Evolutionary conservation across 345 rosid genomes (phyloP).

Genomic region (Passiflora organensis): DNA sequence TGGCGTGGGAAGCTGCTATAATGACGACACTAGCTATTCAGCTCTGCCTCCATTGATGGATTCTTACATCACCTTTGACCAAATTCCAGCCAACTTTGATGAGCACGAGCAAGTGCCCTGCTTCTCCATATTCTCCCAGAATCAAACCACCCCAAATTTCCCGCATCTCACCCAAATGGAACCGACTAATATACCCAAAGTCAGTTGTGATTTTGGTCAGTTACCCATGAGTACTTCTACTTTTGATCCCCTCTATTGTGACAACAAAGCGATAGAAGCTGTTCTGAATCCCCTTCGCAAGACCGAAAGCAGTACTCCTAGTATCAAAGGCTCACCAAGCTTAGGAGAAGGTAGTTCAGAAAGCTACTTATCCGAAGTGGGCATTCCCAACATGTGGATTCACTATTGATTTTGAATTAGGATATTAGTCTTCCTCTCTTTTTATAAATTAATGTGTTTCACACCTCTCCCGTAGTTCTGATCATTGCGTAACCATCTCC

Average conservation of each 20-base stretch:
- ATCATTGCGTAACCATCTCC: too few relatives aligned
- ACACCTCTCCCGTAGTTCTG: too few relatives aligned
- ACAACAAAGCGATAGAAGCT: conserved; percentile 33
- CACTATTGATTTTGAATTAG: conserved; percentile 10
- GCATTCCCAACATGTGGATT: conserved; percentile 30
- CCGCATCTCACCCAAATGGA: conserved; percentile 13
- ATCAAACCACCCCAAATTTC: conserved; percentile 26
- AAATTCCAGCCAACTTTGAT: conserved; percentile 31
- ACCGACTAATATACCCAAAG: conserved; percentile 2
- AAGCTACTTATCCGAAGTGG: conserved; percentile 37
- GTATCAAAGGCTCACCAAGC: conserved; percentile 31
- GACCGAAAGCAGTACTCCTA: conserved; percentile 24
- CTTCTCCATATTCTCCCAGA: conserved; percentile 70
- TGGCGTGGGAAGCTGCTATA: conserved; percentile 42
- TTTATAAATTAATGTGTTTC: too few relatives aligned
- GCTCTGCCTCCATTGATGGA: conserved; percentile 68
- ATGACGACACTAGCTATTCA: conserved; percentile 46
- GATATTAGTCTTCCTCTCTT: too few relatives aligned
- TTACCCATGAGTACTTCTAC: conserved; percentile 16
- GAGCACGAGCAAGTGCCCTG: conserved; percentile 80
- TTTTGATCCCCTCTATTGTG: conserved; percentile 22
- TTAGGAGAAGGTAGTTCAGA: conserved; percentile 33
- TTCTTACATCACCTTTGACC: conserved; percentile 59
- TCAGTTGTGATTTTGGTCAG: neutral
- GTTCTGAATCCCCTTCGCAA: conserved; percentile 34